Conservation (phyloP, 768 basidiomycete species). For the Collybia sordida region DNA sequence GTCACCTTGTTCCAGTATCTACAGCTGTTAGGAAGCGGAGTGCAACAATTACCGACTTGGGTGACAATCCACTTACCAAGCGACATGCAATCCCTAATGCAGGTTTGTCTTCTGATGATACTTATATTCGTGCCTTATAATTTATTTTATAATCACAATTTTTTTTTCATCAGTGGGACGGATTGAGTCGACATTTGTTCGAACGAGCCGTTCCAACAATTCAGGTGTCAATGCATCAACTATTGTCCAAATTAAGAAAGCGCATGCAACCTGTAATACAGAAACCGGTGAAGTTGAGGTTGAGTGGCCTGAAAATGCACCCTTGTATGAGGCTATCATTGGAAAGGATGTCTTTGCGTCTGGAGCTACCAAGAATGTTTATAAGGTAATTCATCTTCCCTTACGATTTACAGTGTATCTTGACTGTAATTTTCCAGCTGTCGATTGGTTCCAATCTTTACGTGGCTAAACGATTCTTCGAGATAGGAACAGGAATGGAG, state of each 20-base stretch:
- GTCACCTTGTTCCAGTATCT: not conserved
- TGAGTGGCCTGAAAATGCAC: slow-evolving; percentile 6
- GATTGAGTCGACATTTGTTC: too few species aligned
- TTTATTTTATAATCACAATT: not conserved
- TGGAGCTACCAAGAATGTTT: slow-evolving; percentile 13
- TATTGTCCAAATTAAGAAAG: slow-evolving; percentile 2
- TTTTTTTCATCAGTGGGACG: not conserved
- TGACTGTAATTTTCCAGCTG: slow-evolving; percentile 2
- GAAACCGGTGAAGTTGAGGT: slow-evolving; percentile 11
- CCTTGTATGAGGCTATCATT: too few species aligned
- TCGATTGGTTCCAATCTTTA: slow-evolving; percentile 5
- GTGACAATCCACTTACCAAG: not conserved
- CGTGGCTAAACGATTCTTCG: not conserved
- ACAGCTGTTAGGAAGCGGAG: not conserved
- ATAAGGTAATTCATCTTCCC: slow-evolving; percentile 6
- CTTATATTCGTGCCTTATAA: too few species aligned
- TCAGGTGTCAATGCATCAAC: not conserved
- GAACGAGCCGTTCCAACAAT: not conserved
- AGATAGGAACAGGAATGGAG: not conserved
- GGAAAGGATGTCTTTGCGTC: not conserved
- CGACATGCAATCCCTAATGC: not conserved
- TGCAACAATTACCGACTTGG: not conserved
- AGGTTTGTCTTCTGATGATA: not conserved
- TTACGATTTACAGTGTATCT: too few species aligned
- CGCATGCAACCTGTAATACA: slow-evolving; percentile 8